Percentiles rank a stretch among this genome's conserved stretches.
phyloP scores from a whole-genome alignment of 164 flowering plant genomes.

The Paratinospora sagittata region DNA sequence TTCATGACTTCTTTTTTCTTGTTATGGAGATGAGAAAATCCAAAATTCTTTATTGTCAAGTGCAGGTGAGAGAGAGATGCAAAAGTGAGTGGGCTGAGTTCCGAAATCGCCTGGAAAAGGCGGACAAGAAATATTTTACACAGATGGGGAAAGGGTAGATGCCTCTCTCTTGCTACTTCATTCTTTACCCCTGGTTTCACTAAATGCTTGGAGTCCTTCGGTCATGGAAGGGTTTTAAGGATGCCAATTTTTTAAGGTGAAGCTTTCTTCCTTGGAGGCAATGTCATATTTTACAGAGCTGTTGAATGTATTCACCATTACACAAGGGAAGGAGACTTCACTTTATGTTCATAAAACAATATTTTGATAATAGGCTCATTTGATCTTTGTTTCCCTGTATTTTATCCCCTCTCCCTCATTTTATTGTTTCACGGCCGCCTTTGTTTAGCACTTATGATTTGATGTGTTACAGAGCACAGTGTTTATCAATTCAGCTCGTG shows the following conservation, averaged over 20 bases:
- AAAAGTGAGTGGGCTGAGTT: constrained; percentile 74
- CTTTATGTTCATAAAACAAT: constrained; percentile 24
- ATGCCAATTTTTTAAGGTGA: constrained; percentile 16
- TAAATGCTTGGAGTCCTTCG: neutral
- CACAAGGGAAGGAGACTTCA: constrained; percentile 14
- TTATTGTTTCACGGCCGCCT: neutral
- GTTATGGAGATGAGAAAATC: neutral
- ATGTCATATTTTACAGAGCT: neutral
- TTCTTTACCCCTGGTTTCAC: neutral
- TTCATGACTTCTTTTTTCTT: neutral
- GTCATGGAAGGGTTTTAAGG: neutral
- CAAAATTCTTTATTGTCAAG: neutral
- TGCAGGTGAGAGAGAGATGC: constrained; percentile 85
- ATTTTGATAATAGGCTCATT: constrained; percentile 1
- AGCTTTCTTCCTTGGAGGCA: constrained; percentile 13
- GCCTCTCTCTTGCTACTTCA: neutral
- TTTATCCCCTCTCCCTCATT: neutral
- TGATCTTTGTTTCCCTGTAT: neutral
- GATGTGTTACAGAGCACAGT: neutral
- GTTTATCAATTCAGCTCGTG: neutral
- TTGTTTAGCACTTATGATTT: neutral
- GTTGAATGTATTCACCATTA: neutral
- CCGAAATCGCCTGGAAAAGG: constrained; percentile 56
- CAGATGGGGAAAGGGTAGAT: constrained; percentile 27
- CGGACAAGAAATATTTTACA: constrained; percentile 55